Base-by-base conservation (phyloP, 2,329 filamentous ascomycete genomes). In the Acephala macrosclerotiorum region DNA sequence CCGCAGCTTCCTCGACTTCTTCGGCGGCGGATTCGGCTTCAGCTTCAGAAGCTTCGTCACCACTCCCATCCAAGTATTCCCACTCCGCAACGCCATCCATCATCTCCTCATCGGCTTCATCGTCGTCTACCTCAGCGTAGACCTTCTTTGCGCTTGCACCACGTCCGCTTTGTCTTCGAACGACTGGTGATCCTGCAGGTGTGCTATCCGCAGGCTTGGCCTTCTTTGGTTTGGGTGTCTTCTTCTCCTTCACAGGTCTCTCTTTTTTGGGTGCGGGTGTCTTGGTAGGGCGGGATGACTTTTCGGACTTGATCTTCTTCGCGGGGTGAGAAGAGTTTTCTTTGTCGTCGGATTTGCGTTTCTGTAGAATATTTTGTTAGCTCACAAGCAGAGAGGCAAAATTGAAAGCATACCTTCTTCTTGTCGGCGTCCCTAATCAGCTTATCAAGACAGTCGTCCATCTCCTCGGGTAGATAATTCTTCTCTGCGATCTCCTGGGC, bases 401-500 rank as follows among this genome's bases (percentile, higher is more conserved):
- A 33, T 16, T 9, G 67, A 40, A 71, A 74, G 53, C 75, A 74
- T 69, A 75, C 78, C 79, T 83, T 87, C 35, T 81, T 82, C 82
- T 90, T 93, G 77, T 96, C 80, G 18, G 80, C 81, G 47, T 78
- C 89, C 73, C 89, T 89, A 66, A 97, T 92, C 55, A 94, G 75
- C 0, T 81, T 81, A 74, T 83, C 82, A 29, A 91, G 75, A 40
- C 89, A 78, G 22, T 89, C 87, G 71, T 97, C 94, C 33, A 98
- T 82, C 61, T 87, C 84, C 66, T 94, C 74, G 0, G 93, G 90
- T 12, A 97, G 85, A 76, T 91, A 97, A 65, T 91, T 90, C 82
- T 91, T 96, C 77, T 93, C 90, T 0, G 94, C 93, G 74, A 97
- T 94, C 73, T 92, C 88, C 75, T 96, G 91, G 0, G 94, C 94